Evolutionary conservation across 805 yeast species (phyloP), one percentile per base, ranked within the genome.

Genomic region (Candida odintsovae): DNA sequence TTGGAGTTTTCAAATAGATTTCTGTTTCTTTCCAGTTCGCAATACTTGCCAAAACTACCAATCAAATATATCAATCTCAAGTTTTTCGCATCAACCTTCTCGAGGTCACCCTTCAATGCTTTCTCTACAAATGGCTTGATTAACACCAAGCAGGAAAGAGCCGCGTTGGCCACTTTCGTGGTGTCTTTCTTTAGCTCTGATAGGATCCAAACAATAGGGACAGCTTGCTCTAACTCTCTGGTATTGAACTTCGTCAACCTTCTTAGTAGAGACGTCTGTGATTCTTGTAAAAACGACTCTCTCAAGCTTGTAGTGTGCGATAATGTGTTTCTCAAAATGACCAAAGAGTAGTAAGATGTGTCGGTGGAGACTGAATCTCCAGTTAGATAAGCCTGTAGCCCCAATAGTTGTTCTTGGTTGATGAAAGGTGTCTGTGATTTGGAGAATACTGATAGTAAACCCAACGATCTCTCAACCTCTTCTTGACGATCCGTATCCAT

Each of bases 21-120:
- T 15, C 73, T 58, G 41, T 70, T 64, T 6, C 59, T 61, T 45
- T 80, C 85, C 46, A 87, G 73, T n/a, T 77, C 65, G 52, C 94
- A 86, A 52, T 74, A 76, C 40, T 83, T 71, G 0, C 90, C 95
- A 65, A 89, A 79, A 38, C 77, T 75, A 0, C 95, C 90, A 5
- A 86, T 59, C 20, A 89, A 64, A 54, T 76, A 77, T 2, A 89
- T 58, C 6, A 88, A 61, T 48, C 86, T 74, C 20, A 73, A 72
- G 3, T 83, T 54, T 51, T 72, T 79, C 3, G 71, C 65, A 42
- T 76, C 82, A 4, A 68, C 57, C 3, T 56, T 53, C 3, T 46
- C 53, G 33, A 60, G 59, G 9, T 62, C 61, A 8, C 53, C 56
- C 20, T 61, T 54, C 41, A 53, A 45, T 4, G 53, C 62, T 23